A percentile compares a stretch with the other conserved stretches of the same genome.
Conservation (phyloP, 169 alveolate species). For the Cryptosporidium meleagridis region DNA sequence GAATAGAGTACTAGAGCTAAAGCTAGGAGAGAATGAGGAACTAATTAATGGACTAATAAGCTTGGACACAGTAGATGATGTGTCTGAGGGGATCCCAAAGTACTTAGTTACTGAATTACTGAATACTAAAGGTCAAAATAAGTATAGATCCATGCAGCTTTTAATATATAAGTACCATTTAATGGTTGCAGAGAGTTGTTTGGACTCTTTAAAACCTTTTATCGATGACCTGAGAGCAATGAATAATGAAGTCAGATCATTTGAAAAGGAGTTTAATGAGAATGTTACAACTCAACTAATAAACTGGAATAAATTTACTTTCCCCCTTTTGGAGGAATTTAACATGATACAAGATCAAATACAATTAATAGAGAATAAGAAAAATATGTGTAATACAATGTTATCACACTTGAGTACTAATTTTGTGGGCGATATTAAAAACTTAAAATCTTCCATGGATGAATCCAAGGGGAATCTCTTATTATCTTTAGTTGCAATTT, state of each 20-base stretch:
- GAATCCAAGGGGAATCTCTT: constrained; percentile 17
- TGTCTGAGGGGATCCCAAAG: constrained; percentile 4
- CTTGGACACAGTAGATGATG: constrained; percentile 16
- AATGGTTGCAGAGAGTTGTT: background rate
- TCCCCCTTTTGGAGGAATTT: constrained; percentile 49
- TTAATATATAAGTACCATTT: constrained; percentile 31
- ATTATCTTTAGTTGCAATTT: constrained; percentile 18
- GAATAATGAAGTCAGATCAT: background rate
- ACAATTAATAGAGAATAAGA: background rate
- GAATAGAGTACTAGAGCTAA: constrained; percentile 40
- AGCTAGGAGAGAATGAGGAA: constrained; percentile 60
- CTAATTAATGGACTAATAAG: constrained; percentile 7
- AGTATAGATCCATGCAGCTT: constrained; percentile 46
- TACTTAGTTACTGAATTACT: constrained; percentile 28
- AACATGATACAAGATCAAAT: constrained; percentile 38
- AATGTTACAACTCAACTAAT: background rate
- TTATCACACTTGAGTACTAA: constrained; percentile 43
- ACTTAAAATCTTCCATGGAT: constrained; percentile 3
- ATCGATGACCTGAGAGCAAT: constrained; percentile 32
- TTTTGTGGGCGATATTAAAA: constrained; percentile 50
- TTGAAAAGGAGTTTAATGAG: constrained; percentile 45
- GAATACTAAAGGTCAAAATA: background rate
- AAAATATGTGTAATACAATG: constrained; percentile 44
- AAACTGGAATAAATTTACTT: constrained; percentile 11
- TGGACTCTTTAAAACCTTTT: constrained; percentile 55